These are phyloP conservation scores for Lachancea thermotolerans DNA, from an alignment of 805 yeast species.

Conservation along the genomic window DNA sequence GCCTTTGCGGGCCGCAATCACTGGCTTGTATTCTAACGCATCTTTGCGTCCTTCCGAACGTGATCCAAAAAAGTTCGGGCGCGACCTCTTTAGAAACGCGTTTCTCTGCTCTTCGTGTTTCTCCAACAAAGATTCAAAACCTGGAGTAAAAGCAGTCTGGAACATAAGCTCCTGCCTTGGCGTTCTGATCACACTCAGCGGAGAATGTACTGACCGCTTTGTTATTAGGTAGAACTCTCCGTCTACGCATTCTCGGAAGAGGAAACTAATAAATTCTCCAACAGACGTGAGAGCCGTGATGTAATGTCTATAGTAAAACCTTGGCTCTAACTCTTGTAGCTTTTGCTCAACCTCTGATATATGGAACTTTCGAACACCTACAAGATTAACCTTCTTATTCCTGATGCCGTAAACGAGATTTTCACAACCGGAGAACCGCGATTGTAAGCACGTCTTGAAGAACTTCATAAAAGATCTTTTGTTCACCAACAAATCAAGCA, in stretches of 20 bases:
- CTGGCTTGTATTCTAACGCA: no score
- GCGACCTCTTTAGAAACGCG: not conserved
- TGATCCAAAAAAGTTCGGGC: not conserved
- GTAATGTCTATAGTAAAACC: not conserved
- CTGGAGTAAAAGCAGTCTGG: not conserved
- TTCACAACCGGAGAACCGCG: conserved; percentile 3
- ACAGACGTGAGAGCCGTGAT: not conserved
- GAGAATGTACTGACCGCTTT: not conserved
- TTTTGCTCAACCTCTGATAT: conserved; percentile 1
- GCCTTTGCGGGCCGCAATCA: no score
- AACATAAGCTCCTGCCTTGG: not conserved
- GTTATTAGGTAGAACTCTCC: conserved; percentile 2
- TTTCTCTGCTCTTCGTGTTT: not conserved
- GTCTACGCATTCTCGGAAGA: conserved; percentile 1
- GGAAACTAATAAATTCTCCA: not conserved
- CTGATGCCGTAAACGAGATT: conserved; percentile 3
- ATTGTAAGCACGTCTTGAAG: conserved; percentile 5
- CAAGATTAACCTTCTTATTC: not conserved
- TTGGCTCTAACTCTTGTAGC: not conserved
- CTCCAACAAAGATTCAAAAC: not conserved
- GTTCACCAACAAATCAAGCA: not conserved
- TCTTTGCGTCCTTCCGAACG: not conserved
- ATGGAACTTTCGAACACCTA: conserved; percentile 2
- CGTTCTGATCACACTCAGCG: not conserved
- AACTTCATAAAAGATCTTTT: not conserved